Evolutionary conservation across 1,284 basidiomycete genomes (phyloP), one percentile per base, ranked within the genome.

Genomic region (Ustilago lituana): DNA sequence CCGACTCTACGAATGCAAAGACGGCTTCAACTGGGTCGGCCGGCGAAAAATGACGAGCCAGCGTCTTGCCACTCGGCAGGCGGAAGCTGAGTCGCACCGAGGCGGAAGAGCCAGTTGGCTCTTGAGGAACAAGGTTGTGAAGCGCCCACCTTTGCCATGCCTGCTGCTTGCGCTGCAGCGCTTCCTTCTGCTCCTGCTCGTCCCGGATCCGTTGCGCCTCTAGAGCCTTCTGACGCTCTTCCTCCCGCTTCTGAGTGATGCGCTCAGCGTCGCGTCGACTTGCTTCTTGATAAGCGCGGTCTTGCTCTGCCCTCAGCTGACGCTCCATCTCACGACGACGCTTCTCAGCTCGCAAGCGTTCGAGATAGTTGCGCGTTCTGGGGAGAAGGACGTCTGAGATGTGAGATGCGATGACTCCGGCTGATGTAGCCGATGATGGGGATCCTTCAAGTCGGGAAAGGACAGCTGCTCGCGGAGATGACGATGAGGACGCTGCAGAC

Each of bases 71-170:
- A 40, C 61, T 67, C 0, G 77, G 77, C 12, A 77, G 50, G n/a
- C 74, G 73, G 50, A 79, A 72, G 56, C 57, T 61, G 50, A 79
- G 43, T 22, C 72, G 60, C 1, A 53, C 35, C 14, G 52, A 44
- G 1, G 40, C 48, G 5, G 41, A 31, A 2, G 41, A 23, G 3
- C 54, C 26, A 15, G 29, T n/a, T 14, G 69, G 72, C 47, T 78
- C 76, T 7, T 31, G 19, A 8, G 76, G 74, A 1, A 78, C 74
- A 2, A 78, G 66, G 15, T 66, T 31, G 3, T 48, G 39, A 7
- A 52, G 44, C 14, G 76, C 76, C 76, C 76, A 78, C n/a, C 41
- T 38, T n/a, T 69, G 63, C 76, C 76, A 78, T n/a, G 55, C 50
- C 19, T 50, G 31, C 33, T 55, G 37, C 44, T 62, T 55, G 19